Evolutionary conservation across 2,329 filamentous ascomycete species (phyloP).

Genomic region (Ophiostoma himal-ulmi): DNA sequence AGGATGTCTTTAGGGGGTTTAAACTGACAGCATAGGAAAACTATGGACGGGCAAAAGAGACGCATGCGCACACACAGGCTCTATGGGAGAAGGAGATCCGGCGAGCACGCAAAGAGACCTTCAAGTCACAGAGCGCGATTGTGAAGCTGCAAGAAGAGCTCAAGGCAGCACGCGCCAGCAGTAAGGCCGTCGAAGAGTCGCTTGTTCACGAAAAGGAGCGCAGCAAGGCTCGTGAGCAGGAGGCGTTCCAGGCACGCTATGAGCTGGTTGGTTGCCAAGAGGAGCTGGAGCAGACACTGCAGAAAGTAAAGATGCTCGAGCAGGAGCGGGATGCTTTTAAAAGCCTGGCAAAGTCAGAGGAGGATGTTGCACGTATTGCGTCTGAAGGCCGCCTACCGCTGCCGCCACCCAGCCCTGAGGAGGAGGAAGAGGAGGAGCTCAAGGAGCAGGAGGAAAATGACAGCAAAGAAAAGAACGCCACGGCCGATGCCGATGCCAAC

Average conservation of each 20-base stretch:
- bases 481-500: background rate
- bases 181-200: conserved; percentile 52
- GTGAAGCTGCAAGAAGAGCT: conserved; percentile 70
- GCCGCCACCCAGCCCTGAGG: conserved; percentile 41
- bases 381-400: conserved; percentile 65
- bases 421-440: conserved; percentile 44
- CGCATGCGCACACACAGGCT: conserved; percentile 58
- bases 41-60: conserved; percentile 64
- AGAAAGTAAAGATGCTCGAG: conserved; percentile 60
- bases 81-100: conserved; percentile 71
- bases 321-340: conserved; percentile 71
- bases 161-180: conserved; percentile 52
- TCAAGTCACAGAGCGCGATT: conserved; percentile 64
- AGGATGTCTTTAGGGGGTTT: background rate
- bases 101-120: conserved; percentile 63
- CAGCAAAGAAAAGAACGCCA: background rate
- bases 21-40: conserved; percentile 50
- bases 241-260: conserved; percentile 62
- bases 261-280: conserved; percentile 60
- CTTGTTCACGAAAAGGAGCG: conserved; percentile 60
- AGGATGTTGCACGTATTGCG: conserved; percentile 61
- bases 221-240: conserved; percentile 57
- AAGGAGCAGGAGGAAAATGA: background rate
- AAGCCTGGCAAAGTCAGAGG: conserved; percentile 65
- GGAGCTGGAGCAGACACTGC: conserved; percentile 58